phyloP scores from a whole-genome alignment of 257 asterid genomes.

The Gentiana dahurica region DNA sequence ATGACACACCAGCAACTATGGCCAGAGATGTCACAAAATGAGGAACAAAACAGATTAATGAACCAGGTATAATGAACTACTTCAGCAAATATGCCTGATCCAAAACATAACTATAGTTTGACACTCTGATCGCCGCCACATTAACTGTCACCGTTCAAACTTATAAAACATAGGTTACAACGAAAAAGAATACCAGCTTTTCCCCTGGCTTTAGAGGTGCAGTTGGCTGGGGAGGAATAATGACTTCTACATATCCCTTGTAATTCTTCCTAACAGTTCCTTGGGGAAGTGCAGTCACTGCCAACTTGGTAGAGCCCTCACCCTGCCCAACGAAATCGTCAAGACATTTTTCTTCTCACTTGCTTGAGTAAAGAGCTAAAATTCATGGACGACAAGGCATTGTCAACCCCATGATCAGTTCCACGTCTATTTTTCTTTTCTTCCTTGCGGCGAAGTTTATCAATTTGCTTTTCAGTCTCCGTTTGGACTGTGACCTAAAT shows the following conservation, averaged over 20 bases:
- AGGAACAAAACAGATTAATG: too few species aligned
- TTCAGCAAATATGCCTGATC: background rate
- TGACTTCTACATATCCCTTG: conserved; percentile 95
- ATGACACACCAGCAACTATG: background rate
- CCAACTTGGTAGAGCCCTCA: conserved; percentile 45
- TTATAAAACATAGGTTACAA: background rate
- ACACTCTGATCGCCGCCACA: background rate
- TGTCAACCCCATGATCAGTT: conserved; percentile 60
- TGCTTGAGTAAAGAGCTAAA: conserved; percentile 85
- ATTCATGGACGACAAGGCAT: conserved; percentile 46
- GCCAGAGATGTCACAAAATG: background rate
- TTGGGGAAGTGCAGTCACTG: conserved; percentile 79
- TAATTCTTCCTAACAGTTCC: conserved; percentile 73
- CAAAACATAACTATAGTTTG: background rate
- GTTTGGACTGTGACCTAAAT: conserved; percentile 90
- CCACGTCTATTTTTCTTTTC: conserved; percentile 84
- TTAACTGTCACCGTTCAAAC: background rate
- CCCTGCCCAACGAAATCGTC: conserved; percentile 89
- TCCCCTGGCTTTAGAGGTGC: conserved; percentile 97
- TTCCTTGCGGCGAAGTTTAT: conserved; percentile 94
- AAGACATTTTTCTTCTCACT: conserved; percentile 73
- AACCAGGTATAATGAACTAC: background rate
- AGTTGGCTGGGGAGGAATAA: conserved; percentile 76
- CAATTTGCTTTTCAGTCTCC: conserved; percentile 77
- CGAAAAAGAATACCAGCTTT: conserved; percentile 45